Percentiles rank a stretch among this genome's conserved stretches.
These are phyloP conservation scores for Ogataea minuta DNA, from an alignment of 805 yeast species.

Conservation along the genomic window DNA sequence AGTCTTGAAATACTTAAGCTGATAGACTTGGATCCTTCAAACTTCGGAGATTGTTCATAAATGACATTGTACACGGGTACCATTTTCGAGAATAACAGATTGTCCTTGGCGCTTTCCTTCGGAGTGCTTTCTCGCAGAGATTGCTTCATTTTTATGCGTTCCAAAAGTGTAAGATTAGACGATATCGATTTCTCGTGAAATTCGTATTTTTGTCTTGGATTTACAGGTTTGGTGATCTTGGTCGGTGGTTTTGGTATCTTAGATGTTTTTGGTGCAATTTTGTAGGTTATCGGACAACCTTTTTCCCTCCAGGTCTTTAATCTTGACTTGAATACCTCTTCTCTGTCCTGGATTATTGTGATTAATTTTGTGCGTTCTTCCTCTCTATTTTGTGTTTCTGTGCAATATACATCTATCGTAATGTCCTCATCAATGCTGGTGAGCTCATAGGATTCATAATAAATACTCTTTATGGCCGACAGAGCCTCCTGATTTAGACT, in stretches of 20 bases:
- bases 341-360: constrained; percentile 14
- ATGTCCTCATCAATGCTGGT: constrained; percentile 10
- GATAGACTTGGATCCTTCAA: constrained; percentile 4
- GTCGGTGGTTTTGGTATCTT: background rate
- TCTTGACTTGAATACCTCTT: constrained; percentile 6
- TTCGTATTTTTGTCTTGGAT: constrained; percentile 37
- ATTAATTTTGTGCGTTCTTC: constrained; percentile 14
- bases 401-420: constrained; percentile 18
- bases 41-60: constrained; percentile 24
- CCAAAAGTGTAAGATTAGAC: constrained; percentile 32
- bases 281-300: constrained; percentile 1
- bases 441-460: constrained; percentile 18
- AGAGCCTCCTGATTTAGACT: constrained; percentile 13
- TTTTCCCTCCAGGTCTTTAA: constrained; percentile 6
- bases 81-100: constrained; percentile 21
- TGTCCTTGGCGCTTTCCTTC: background rate
- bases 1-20: constrained; percentile 19
- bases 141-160: constrained; percentile 41
- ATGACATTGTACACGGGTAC: constrained; percentile 24
- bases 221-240: constrained; percentile 25
- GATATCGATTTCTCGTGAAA: constrained; percentile 31
- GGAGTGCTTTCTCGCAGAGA: constrained; percentile 16
- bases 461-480: constrained; percentile 18
- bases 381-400: background rate
- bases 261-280: constrained; percentile 2